These are phyloP conservation scores for Trichomonas vaginalis DNA, from an alignment of 208 protist species.

Conservation along the genomic window DNA sequence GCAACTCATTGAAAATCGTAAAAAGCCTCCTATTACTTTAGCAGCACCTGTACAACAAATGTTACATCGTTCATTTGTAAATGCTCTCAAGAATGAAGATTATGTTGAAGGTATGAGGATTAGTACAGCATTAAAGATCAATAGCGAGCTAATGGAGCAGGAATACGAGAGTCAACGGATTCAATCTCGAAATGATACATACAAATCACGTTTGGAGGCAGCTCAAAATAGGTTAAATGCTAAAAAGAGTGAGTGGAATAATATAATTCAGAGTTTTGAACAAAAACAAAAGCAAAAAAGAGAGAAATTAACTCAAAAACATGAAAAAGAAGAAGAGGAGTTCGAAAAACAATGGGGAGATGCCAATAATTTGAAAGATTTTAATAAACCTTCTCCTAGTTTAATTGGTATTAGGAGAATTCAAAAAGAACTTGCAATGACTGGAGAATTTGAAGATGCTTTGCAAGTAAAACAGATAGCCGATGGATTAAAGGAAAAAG, in stretches of 20 bases:
- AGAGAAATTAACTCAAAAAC: neutral
- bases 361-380: neutral
- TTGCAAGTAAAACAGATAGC: neutral
- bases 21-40: neutral
- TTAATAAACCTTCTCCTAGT: neutral
- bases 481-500: neutral
- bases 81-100: neutral
- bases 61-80: neutral
- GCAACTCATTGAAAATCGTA: neutral
- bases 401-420: neutral
- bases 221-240: neutral
- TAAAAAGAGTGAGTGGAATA: neutral
- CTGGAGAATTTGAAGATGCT: neutral
- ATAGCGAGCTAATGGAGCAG: neutral
- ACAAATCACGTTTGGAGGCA: neutral
- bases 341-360: neutral
- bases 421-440: neutral
- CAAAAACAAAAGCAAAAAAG: neutral
- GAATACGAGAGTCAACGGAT: neutral
- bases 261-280: neutral
- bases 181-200: neutral
- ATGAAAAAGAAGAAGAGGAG: neutral
- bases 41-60: neutral
- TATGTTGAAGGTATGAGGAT: neutral
- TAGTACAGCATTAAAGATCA: neutral